Evolutionary conservation across 352 stramenopile genomes (phyloP), one percentile per base, ranked within the genome.

Genomic region (Phytophthora sp.): DNA sequence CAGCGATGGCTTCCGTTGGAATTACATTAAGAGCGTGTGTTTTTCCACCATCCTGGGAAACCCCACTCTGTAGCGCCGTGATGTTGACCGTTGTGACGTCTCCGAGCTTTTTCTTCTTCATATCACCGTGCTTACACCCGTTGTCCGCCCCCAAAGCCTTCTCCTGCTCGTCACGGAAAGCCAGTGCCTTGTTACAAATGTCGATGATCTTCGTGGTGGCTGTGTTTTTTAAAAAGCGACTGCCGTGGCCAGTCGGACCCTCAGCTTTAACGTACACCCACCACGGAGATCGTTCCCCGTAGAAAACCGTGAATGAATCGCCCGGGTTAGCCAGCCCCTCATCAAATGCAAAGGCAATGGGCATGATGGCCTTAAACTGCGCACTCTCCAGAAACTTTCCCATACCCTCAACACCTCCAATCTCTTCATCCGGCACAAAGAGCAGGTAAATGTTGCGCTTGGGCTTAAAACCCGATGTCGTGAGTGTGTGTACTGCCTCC

Each of bases 81-180:
- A 99, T 86, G 72, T 99, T 99, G 44, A 99, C 70, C 30, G 90
- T 98, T 4, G 96, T 98, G 6, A 99, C 95, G 69, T 99, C 95
- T 16, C 96, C 96, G 31, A 99, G 70, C 27, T 90, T 95, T 49
- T 89, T 92, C 72, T 96, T 95, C 68, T 90, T 84, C 63, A 95
- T 95, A 20, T 98, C 83, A 13, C 88, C 90, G 73, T 99, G 95
- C 38, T 91, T 93, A 80, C 95, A 99, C 11, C 89, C 90, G 18
- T 51, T 35, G 38, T 75, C 85, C 49, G 72, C 77, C 38, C 73
- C 89, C 6, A 99, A 74, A 24, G 79, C 35, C 30, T 89, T 82
- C 33, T 97, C 84, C 69, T 99, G 95, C 59, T 95, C 84, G 16
- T 86, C 71, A 21, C 95, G 89, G 71, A 97, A 98, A 27, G 66